Base-by-base conservation (phyloP, 495 filamentous ascomycete species). In the Mycothermus thermophilus region DNA sequence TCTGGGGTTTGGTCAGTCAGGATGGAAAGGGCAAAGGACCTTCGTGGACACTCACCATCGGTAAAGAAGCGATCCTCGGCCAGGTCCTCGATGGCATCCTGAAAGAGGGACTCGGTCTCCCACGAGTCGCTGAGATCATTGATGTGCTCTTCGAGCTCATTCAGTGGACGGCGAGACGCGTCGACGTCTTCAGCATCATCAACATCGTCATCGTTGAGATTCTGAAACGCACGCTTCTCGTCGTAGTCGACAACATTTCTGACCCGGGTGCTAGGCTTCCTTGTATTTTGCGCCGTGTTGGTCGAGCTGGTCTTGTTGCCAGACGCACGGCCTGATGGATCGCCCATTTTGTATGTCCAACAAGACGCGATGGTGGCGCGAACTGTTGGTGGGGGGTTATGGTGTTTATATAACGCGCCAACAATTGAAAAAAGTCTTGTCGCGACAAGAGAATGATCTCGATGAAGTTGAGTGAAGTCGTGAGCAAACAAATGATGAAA, bases 161-260 rank as follows among this genome's bases (percentile, higher is more conserved):
- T 60, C 12, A 60, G 45, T 30, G 46, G 47, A 6, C 38, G 21
- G 19, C 58, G 51, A 26, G 45, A 40, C 32, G 47, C 52, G 12
- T 42, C 54, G 9, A 40, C 32, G 31, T 57, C 47, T 11, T 16
- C 8, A 20, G 8, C 15, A 19, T 15, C 14, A 25, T 31, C 27
- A 38, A 60, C 48, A n/a, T n/a, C n/a, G 13, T 57, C 56, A 17
- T 63, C 59, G 24, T 80, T 73, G 30, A 84, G 72, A 23, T 79
- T 80, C 32, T 83, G 83, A 42, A 90, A 58, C 43, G 87, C 81
- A 19, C 73, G 75, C 62, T 93, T 93, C 40, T 85, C 83, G 23
- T 85, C 77, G 34, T 90, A 86, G 40, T 83, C 79, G 47, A 90
- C 77, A 41, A 92, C 84, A 42, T 90, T 85, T 59, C 88, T 92